phyloP scores from a whole-genome alignment of 2,329 filamentous ascomycete genomes.

The Diplodia intermedia region DNA sequence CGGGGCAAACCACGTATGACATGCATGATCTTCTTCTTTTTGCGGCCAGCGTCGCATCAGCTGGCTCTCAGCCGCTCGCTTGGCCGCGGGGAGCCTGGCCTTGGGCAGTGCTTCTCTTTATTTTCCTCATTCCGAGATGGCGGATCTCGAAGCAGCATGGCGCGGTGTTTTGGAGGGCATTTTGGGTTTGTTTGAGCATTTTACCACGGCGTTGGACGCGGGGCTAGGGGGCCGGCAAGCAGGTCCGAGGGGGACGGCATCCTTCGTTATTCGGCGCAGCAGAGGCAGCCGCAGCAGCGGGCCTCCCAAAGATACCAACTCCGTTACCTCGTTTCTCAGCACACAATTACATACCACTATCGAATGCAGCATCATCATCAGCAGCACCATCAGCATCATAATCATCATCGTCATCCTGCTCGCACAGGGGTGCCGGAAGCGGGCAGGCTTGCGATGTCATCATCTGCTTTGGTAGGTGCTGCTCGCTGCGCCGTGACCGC shows the following conservation, averaged over 20 bases:
- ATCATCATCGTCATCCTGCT: slow-evolving; percentile 2
- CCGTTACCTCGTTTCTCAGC: slow-evolving; percentile 15
- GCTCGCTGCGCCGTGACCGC: not conserved
- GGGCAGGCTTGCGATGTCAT: slow-evolving; percentile 23
- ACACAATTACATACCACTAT: not conserved
- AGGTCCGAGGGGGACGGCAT: not conserved
- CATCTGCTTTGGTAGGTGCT: slow-evolving; percentile 13
- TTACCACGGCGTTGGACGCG: slow-evolving; percentile 26
- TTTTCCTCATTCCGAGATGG: slow-evolving; percentile 5
- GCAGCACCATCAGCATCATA: not conserved
- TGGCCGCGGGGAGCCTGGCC: slow-evolving; percentile 19
- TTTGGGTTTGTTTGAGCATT: slow-evolving; percentile 23
- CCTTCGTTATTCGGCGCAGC: slow-evolving; percentile 22
- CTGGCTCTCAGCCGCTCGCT: slow-evolving; percentile 19
- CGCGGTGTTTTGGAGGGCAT: slow-evolving; percentile 29
- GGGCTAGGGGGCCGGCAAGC: not conserved
- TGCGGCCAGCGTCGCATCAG: slow-evolving; percentile 28
- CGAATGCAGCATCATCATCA: not conserved
- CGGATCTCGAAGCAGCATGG: slow-evolving; percentile 29
- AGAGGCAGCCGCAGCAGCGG: slow-evolving; percentile 10
- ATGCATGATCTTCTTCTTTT: slow-evolving; percentile 32
- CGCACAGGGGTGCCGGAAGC: slow-evolving; percentile 10
- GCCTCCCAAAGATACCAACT: slow-evolving; percentile 27
- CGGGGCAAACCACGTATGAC: slow-evolving; percentile 24
- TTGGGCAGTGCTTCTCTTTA: not conserved